Evolutionary conservation across 1,284 basidiomycete genomes (phyloP), one percentile per base, ranked within the genome.

Genomic region (Ceratobasidium sp.): DNA sequence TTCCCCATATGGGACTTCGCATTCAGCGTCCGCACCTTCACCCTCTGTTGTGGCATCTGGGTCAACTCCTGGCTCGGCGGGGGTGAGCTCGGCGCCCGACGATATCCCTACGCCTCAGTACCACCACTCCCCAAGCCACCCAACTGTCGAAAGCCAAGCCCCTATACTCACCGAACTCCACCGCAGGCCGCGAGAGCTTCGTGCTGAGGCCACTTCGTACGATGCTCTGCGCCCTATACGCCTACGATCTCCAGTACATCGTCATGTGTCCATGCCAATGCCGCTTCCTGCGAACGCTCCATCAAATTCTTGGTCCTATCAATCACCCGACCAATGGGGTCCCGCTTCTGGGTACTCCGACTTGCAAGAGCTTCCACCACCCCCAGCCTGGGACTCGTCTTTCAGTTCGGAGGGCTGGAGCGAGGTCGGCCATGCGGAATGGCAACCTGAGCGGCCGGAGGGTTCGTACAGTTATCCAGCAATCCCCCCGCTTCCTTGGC

Each of bases 111-210:
- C 56, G 44, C 59, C 33, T 33, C 67, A 56, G 59, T 72, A 72
- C 29, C 29, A 56, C 15, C 56, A 57, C 19, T 72, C 69, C 47
- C 69, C 69, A n/a, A 57, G 44, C 29, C 45, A 72, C 47, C 56
- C 69, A 24, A 9, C 48, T 57, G 56, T 45, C 33, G 69, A 72
- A 27, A 50, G 45, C 45, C 45, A 72, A 47, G 56, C 66, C n/a
- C 66, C 69, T 6, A 72, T 72, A 60, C 69, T 72, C 47, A 72
- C 69, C 17, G 69, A 72, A 44, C 69, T 72, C 29, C 69, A 72
- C 24, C 56, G 69, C 27, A 56, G 69, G 17, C 57, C 69, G 22
- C 69, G 45, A 47, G 69, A 72, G 27, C 54, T 72, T 50, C 69
- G 69, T 14, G 57, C 56, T n/a, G 69, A 50, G 53, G 69, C 45